Evolutionary conservation across 495 filamentous ascomycete genomes (phyloP).

Genomic region (Oidiodendron maius): DNA sequence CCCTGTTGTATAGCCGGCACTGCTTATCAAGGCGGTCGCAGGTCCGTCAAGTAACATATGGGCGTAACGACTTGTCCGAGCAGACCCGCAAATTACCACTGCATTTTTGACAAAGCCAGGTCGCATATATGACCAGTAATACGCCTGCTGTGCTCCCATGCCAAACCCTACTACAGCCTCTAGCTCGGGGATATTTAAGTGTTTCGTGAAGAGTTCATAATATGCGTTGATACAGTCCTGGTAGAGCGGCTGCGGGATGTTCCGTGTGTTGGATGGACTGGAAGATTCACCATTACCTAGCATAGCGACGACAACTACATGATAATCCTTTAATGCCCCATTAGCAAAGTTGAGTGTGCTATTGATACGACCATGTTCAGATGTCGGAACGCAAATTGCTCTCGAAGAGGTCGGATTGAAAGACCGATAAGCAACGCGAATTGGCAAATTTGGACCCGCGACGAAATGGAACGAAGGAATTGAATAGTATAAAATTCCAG

Average conservation of each 20-base stretch:
- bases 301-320: slow-evolving; percentile 31
- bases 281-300: slow-evolving; percentile 33
- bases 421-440: slow-evolving; percentile 37
- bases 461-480: slow-evolving; percentile 33
- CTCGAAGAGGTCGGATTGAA: slow-evolving; percentile 31
- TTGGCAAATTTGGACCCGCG: slow-evolving; percentile 23
- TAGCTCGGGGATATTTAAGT: slow-evolving; percentile 22
- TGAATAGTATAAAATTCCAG: slow-evolving; percentile 25
- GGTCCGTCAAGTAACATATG: slow-evolving; percentile 41
- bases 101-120: slow-evolving; percentile 30
- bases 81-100: slow-evolving; percentile 32
- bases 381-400: slow-evolving; percentile 35
- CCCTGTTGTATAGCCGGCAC: slow-evolving; percentile 31
- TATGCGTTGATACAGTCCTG: slow-evolving; percentile 29
- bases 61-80: slow-evolving; percentile 36
- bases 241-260: slow-evolving; percentile 21
- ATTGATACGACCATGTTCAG: slow-evolving; percentile 37
- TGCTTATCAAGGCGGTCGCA: slow-evolving; percentile 28
- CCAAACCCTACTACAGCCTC: slow-evolving; percentile 35
- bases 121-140: slow-evolving; percentile 34
- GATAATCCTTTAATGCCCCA: slow-evolving; percentile 21
- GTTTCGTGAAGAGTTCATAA: slow-evolving; percentile 21
- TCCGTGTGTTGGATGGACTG: slow-evolving; percentile 26
- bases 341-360: slow-evolving; percentile 31
- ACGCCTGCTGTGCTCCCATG: slow-evolving; percentile 44